phyloP scores from a whole-genome alignment of 768 basidiomycete species.

The Hygrophoropsis aurantiaca region DNA sequence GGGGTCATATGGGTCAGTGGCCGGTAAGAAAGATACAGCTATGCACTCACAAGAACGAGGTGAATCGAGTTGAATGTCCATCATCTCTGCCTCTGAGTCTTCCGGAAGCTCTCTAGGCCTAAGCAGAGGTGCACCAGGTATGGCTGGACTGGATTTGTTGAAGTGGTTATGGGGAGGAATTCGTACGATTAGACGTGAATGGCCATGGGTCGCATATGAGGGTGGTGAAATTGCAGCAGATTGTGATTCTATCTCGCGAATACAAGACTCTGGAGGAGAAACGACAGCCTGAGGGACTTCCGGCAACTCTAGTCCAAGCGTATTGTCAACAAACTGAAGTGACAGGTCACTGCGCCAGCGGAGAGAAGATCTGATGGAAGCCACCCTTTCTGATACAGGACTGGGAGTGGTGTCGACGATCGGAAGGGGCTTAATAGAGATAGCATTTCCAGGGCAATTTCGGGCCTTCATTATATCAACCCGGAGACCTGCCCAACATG shows the following conservation, averaged over 20 bases:
- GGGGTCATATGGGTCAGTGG: too few species aligned
- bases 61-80: conserved; percentile 12
- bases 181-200: conserved; percentile 4
- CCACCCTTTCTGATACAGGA: background rate
- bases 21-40: background rate
- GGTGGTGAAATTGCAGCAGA: too few species aligned
- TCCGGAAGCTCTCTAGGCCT: conserved; percentile 23
- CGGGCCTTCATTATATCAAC: conserved; percentile 44
- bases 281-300: conserved; percentile 10
- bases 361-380: background rate
- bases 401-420: conserved; percentile 29
- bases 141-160: background rate
- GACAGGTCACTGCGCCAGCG: background rate
- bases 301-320: conserved; percentile 1
- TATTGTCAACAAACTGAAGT: background rate
- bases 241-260: too few species aligned
- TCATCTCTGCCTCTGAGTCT: conserved; percentile 15
- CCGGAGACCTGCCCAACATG: conserved; percentile 40
- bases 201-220: background rate
- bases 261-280: background rate
- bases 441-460: conserved; percentile 34
- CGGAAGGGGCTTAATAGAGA: conserved; percentile 42
- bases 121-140: conserved; percentile 26
- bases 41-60: conserved; percentile 14
- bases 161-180: conserved; percentile 4